Conservation (phyloP, 495 filamentous ascomycete genomes). For the Poronia punctata region DNA sequence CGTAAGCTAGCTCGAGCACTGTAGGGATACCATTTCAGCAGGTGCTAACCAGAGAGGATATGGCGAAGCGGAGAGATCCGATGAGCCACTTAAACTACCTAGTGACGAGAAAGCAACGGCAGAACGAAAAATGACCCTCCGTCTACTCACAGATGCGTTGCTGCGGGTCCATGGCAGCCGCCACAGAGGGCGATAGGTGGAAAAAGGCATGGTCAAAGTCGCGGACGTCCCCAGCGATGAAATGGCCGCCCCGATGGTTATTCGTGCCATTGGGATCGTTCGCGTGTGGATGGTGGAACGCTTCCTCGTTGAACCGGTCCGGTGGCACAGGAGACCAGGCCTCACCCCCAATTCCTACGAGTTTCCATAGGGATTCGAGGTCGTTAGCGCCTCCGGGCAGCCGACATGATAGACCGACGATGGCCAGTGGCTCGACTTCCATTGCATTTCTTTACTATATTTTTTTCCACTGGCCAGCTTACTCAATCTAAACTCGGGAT, state of each 20-base stretch:
- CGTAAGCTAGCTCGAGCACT: conserved; percentile 36
- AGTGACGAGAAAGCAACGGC: no score
- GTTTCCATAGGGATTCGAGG: conserved; percentile 39
- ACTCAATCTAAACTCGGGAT: no score
- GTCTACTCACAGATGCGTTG: conserved; percentile 29
- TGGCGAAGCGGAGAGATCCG: no score
- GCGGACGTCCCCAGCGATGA: not conserved
- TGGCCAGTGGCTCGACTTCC: no score
- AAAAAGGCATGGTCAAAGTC: conserved; percentile 5
- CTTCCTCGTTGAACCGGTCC: conserved; percentile 54
- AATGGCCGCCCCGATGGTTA: conserved; percentile 1
- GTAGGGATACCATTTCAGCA: no score
- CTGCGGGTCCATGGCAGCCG: conserved; percentile 32
- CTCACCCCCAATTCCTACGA: conserved; percentile 3
- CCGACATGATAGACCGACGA: conserved; percentile 46
- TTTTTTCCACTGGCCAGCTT: no score
- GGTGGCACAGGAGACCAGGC: conserved; percentile 35
- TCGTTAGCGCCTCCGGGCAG: conserved; percentile 41
- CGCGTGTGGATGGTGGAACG: conserved; percentile 49
- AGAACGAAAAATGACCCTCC: no score
- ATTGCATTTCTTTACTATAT: no score
- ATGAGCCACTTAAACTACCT: no score
- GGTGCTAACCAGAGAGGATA: no score
- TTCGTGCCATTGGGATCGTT: not conserved
- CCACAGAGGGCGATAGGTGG: not conserved